Percentiles rank a stretch among this genome's conserved stretches.
Conservation (phyloP, 495 filamentous ascomycete species). For the Lichenothelia convexa region DNA sequence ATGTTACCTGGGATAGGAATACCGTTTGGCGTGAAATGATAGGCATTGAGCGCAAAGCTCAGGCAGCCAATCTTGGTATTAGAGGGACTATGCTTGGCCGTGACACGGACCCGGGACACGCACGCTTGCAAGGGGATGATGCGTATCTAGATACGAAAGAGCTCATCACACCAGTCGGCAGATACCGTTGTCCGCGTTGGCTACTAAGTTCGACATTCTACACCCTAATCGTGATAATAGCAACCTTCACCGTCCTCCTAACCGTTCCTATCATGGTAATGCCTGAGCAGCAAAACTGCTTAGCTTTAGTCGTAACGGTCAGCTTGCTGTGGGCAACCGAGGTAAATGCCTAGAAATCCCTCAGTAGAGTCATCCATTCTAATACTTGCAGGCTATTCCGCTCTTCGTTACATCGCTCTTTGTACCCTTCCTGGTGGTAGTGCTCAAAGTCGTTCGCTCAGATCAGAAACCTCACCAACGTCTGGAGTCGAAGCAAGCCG, state of each 20-base stretch:
- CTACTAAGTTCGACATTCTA: constrained; percentile 65
- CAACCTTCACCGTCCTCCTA: constrained; percentile 54
- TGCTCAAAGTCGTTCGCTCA: constrained; percentile 65
- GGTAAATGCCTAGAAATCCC: constrained; percentile 29
- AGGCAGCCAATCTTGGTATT: constrained; percentile 81
- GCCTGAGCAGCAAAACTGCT: constrained; percentile 83
- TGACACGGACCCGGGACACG: constrained; percentile 46
- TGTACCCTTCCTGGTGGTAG: constrained; percentile 83
- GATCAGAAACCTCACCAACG: constrained; percentile 51
- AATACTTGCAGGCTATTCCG: constrained; percentile 55
- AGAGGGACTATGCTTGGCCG: constrained; percentile 60
- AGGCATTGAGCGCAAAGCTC: constrained; percentile 86
- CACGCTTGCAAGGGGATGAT: constrained; percentile 70
- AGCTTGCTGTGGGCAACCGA: constrained; percentile 95
- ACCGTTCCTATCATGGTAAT: constrained; percentile 59
- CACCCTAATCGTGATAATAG: constrained; percentile 49
- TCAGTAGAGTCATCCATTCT: constrained; percentile 5
- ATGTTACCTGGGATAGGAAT: constrained; percentile 97
- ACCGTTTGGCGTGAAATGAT: constrained; percentile 99
- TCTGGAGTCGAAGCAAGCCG: constrained; percentile 54
- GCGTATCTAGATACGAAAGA: constrained; percentile 40
- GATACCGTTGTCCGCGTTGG: constrained; percentile 59
- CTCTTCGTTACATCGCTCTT: constrained; percentile 91
- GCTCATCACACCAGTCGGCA: constrained; percentile 64
- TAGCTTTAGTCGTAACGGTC: constrained; percentile 85